Percentiles rank a stretch among this genome's conserved stretches.
These are phyloP conservation scores for Russula emetica DNA, from an alignment of 768 basidiomycete genomes.

Conservation along the genomic window DNA sequence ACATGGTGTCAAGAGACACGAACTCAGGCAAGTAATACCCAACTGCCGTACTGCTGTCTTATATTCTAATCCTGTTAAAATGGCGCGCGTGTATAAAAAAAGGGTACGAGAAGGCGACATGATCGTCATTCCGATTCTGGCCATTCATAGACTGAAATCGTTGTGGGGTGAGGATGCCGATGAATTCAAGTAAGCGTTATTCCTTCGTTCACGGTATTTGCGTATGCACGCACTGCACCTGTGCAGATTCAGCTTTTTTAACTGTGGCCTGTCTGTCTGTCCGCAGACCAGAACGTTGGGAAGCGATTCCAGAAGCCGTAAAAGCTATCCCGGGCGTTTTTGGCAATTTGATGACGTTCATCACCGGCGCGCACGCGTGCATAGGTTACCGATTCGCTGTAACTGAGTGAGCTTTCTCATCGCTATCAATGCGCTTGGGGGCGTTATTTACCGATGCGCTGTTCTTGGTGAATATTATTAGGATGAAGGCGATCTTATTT, in stretches of 20 bases:
- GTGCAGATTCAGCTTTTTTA: too few relatives aligned
- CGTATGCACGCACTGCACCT: not conserved
- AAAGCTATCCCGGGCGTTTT: conserved; percentile 21
- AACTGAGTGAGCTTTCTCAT: conserved; percentile 19
- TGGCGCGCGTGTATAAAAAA: not conserved
- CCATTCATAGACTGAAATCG: conserved; percentile 19
- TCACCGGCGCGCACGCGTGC: conserved; percentile 24
- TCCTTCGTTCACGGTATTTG: not conserved
- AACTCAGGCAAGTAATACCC: conserved; percentile 23
- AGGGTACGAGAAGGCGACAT: conserved; percentile 21
- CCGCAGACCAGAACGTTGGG: conserved; percentile 29
- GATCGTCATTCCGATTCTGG: conserved; percentile 20
- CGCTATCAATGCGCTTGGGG: too few relatives aligned
- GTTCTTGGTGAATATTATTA: conserved; percentile 3
- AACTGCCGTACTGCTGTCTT: not conserved
- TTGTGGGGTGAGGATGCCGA: conserved; percentile 29
- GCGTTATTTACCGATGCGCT: not conserved
- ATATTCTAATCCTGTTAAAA: not conserved
- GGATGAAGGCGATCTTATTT: conserved; percentile 31
- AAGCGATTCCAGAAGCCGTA: conserved; percentile 15
- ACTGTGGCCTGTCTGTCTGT: too few relatives aligned
- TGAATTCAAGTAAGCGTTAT: conserved; percentile 29
- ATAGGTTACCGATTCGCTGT: conserved; percentile 28
- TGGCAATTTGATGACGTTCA: conserved; percentile 25
- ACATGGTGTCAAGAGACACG: conserved; percentile 21